phyloP scores from a whole-genome alignment of 208 protist species.

The Sergeia podlipaevii region DNA sequence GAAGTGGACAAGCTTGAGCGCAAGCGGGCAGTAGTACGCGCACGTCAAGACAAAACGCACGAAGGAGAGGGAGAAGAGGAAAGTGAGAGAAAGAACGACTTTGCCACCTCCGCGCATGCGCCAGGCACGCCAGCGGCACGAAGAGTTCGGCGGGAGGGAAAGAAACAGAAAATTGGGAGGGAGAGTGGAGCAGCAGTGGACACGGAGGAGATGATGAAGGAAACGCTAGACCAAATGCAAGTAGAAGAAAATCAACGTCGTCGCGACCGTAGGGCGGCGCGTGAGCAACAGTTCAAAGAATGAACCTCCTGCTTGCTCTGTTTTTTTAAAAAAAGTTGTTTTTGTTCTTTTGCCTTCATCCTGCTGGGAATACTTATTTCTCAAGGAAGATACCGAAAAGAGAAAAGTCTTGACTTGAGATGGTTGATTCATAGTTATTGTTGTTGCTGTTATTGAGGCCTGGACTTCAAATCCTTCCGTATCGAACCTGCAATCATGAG shows the following conservation, averaged over 20 bases:
- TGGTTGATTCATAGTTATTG: no score
- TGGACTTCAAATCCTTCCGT: no score
- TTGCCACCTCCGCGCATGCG: conserved; percentile 13
- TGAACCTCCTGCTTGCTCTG: not conserved
- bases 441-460: no score
- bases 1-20: conserved; percentile 59
- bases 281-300: conserved; percentile 7
- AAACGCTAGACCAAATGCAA: conserved; percentile 8
- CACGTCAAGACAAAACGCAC: conserved; percentile 20
- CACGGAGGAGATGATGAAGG: conserved; percentile 4
- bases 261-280: not conserved
- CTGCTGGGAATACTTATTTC: no score
- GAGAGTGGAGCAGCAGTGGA: not conserved
- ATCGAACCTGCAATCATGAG: no score
- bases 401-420: no score
- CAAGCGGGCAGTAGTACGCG: conserved; percentile 42
- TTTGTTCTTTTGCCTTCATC: no score
- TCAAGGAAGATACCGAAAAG: no score
- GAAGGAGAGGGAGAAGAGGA: not conserved
- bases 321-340: no score
- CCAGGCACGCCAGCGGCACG: conserved; percentile 7
- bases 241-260: not conserved
- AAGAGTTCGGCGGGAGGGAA: not conserved
- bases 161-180: conserved; percentile 1
- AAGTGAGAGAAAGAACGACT: not conserved